These are phyloP conservation scores for Arachis hypogaea DNA, from an alignment of 306 rosid genomes.

Conservation along the genomic window DNA sequence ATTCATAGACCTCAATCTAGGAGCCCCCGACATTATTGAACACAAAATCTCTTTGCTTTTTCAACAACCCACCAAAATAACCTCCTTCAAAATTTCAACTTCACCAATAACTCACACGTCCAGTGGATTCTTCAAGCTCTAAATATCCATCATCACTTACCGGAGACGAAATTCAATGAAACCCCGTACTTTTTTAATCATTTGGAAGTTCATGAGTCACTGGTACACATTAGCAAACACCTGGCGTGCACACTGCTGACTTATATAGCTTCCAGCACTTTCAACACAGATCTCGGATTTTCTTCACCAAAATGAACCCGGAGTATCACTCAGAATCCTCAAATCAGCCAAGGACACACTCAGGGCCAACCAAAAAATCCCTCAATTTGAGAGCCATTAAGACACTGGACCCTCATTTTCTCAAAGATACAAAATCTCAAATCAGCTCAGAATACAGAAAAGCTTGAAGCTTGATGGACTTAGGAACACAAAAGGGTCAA, in stretches of 20 bases:
- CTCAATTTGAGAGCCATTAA: slow-evolving; percentile 40
- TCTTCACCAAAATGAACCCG: slow-evolving; percentile 31
- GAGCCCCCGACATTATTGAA: slow-evolving; percentile 68
- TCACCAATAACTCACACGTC: slow-evolving; percentile 31
- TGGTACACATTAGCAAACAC: slow-evolving; percentile 34
- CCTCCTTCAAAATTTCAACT: slow-evolving; percentile 26
- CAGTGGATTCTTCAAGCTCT: slow-evolving; percentile 32
- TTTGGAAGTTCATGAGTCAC: slow-evolving; percentile 38
- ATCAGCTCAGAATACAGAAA: slow-evolving; percentile 39
- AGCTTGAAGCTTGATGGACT: slow-evolving; percentile 39
- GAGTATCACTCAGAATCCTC: slow-evolving; percentile 33
- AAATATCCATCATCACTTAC: slow-evolving; percentile 41
- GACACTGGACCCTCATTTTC: slow-evolving; percentile 31
- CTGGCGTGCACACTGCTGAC: slow-evolving; percentile 29
- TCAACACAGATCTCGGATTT: slow-evolving; percentile 61
- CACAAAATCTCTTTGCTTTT: slow-evolving; percentile 17
- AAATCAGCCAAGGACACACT: slow-evolving; percentile 29
- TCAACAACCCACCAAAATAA: slow-evolving; percentile 34
- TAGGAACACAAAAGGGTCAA: slow-evolving; percentile 19
- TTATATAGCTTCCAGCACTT: slow-evolving; percentile 37
- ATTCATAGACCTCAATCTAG: slow-evolving; percentile 76
- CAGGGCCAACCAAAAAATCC: slow-evolving; percentile 42
- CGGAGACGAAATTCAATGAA: slow-evolving; percentile 35
- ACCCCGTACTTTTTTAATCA: slow-evolving; percentile 24
- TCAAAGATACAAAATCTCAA: slow-evolving; percentile 41